phyloP scores from a whole-genome alignment of 495 filamentous ascomycete species.

The Talaromyces nanjingensis region DNA sequence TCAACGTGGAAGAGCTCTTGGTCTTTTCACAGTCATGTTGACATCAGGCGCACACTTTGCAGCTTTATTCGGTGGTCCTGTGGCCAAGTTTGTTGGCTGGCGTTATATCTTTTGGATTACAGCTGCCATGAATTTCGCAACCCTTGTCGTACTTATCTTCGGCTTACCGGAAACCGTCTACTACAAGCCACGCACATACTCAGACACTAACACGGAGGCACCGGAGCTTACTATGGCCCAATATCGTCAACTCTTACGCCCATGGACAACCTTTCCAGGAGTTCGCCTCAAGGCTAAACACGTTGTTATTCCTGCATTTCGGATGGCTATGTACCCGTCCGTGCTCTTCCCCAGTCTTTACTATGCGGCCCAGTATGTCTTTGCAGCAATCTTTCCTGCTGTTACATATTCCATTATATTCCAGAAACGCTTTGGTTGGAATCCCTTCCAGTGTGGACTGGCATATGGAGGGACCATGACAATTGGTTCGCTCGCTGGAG shows the following conservation, averaged over 20 bases:
- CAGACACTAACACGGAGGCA: neutral
- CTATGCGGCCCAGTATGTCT: neutral
- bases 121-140: neutral
- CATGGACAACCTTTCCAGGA: slow-evolving; percentile 6
- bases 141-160: too few species aligned
- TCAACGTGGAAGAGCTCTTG: slow-evolving; percentile 16
- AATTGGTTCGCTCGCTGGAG: too few species aligned
- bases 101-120: slow-evolving; percentile 22
- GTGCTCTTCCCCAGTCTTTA: slow-evolving; percentile 8
- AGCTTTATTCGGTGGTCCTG: slow-evolving; percentile 19
- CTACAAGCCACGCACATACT: too few species aligned
- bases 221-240: neutral
- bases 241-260: slow-evolving; percentile 3
- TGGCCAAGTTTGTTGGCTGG: slow-evolving; percentile 19
- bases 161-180: too few species aligned
- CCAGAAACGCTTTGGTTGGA: too few species aligned
- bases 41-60: slow-evolving; percentile 22
- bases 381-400: too few species aligned
- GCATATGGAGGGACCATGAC: too few species aligned
- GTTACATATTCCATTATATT: too few species aligned
- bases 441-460: too few species aligned
- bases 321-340: slow-evolving; percentile 4
- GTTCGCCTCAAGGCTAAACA: slow-evolving; percentile 6
- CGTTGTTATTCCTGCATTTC: slow-evolving; percentile 6
- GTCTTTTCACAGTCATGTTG: slow-evolving; percentile 19